Evolutionary conservation across 306 rosid species (phyloP), one percentile per base, ranked within the genome.

Genomic region (Glycine soja): DNA sequence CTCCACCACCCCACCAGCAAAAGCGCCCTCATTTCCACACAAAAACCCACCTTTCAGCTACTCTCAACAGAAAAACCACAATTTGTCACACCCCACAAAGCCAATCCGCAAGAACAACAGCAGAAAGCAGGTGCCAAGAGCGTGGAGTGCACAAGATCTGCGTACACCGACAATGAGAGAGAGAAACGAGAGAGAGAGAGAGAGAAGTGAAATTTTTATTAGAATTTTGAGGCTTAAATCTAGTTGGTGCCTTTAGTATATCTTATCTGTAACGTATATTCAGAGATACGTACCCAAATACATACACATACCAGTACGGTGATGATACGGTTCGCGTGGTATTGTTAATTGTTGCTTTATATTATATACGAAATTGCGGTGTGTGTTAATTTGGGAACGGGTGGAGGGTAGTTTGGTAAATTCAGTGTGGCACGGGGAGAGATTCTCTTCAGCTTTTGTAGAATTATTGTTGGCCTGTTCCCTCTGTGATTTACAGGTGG

Each of bases 91-190:
- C 81, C 64, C 42, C 73, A 83, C 79, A 47, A 43, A 81, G 38
- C 70, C 57, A 72, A 80, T 86, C 15, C 14, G 15, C 32, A 79
- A 16, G 45, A 24, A 69, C 74, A 69, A 10, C 56, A 69, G 8
- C 40, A 76, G 48, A 61, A 38, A 67, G 81, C 52, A 36, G 77
- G 48, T 38, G 70, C 30, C 85, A 87, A 53, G 78, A 70, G 66
- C 75, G 88, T 83, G 46, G 45, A 72, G 74, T 79, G 79, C 76
- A 74, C 88, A 81, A 91, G 97, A 93, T 91, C 96, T 87, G 88
- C 74, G 87, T 19, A 75, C 96, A 91, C 97, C 97, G 96, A 93
- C 97, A 92, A 82, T 45, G 67, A 64, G 66, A 47, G 81, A 52
- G 73, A 72, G 54, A 81, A 71, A 6, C 14, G 56, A 43, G 72